Percentiles rank a stretch among this genome's conserved stretches.
phyloP scores from a whole-genome alignment of 148 eudicot species.

The Camellia japonica region DNA sequence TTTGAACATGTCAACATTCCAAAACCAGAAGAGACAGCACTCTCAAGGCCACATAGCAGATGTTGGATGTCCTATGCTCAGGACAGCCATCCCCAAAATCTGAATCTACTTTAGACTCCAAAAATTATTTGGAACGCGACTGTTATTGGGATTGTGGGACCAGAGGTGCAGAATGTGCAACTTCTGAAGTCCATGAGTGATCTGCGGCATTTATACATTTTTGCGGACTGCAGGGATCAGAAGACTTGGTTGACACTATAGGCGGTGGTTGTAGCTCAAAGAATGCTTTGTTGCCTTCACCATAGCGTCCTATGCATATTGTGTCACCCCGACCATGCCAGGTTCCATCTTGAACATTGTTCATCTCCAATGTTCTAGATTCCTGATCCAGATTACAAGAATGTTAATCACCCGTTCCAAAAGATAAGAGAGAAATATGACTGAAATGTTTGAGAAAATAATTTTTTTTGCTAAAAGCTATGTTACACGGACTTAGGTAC shows the following conservation, averaged over 20 bases:
- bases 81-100: too few species aligned
- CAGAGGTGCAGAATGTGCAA: slow-evolving; percentile 17
- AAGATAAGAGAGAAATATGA: not conserved
- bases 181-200: not conserved
- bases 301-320: slow-evolving; percentile 61
- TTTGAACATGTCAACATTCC: not conserved
- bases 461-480: too few species aligned
- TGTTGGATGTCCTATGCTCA: too few species aligned
- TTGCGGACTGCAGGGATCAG: slow-evolving; percentile 21
- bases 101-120: not conserved
- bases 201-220: not conserved
- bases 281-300: slow-evolving; percentile 47
- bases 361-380: slow-evolving; percentile 87
- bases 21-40: not conserved
- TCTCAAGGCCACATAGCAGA: not conserved
- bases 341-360: slow-evolving; percentile 87
- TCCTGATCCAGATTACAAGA: slow-evolving; percentile 45
- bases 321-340: slow-evolving; percentile 99
- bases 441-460: not conserved
- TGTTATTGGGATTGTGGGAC: slow-evolving; percentile 9
- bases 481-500: too few species aligned
- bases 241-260: slow-evolving; percentile 42
- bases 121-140: not conserved
- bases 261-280: slow-evolving; percentile 60
- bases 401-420: not conserved